phyloP scores from a whole-genome alignment of 208 protist genomes.

The Crithidia bombi region DNA sequence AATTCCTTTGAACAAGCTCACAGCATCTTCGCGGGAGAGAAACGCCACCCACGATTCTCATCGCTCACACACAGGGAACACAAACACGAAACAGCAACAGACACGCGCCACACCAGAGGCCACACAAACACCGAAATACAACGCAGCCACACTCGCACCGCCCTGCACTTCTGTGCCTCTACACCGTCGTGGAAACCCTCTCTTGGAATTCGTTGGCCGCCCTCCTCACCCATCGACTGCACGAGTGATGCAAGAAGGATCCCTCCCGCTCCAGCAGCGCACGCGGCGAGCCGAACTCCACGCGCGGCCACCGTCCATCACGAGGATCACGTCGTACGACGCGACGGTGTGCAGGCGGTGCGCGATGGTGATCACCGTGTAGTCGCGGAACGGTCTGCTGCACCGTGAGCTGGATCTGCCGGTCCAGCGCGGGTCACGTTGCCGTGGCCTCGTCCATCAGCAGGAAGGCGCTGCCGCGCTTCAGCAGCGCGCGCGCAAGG shows the following conservation, averaged over 20 bases:
- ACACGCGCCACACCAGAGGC: no score
- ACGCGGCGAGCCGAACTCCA: constrained; percentile 33
- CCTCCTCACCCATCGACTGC: background rate
- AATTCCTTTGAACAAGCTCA: no score
- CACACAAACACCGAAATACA: no score
- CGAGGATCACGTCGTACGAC: constrained; percentile 63
- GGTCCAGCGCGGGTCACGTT: constrained; percentile 68
- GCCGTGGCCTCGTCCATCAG: constrained; percentile 83
- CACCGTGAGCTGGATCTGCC: constrained; percentile 60
- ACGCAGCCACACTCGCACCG: no score
- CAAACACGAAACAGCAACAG: no score
- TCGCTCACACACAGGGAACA: no score
- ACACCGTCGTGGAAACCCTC: no score
- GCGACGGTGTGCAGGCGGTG: constrained; percentile 77
- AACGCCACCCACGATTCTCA: no score
- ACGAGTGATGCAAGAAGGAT: constrained; percentile 6
- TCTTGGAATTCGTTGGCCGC: no score
- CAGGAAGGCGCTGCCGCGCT: constrained; percentile 53
- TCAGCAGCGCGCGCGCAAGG: constrained; percentile 72
- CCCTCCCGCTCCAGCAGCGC: constrained; percentile 5
- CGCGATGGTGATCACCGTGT: constrained; percentile 77
- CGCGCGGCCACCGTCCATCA: constrained; percentile 56
- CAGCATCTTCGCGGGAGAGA: no score
- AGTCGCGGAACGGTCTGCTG: constrained; percentile 41
- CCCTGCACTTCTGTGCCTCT: no score